A percentile compares a stretch with the other conserved stretches of the same genome.
Conservation (phyloP, 495 filamentous ascomycete species). For the Pseudoneurospora amorphoporcata region DNA sequence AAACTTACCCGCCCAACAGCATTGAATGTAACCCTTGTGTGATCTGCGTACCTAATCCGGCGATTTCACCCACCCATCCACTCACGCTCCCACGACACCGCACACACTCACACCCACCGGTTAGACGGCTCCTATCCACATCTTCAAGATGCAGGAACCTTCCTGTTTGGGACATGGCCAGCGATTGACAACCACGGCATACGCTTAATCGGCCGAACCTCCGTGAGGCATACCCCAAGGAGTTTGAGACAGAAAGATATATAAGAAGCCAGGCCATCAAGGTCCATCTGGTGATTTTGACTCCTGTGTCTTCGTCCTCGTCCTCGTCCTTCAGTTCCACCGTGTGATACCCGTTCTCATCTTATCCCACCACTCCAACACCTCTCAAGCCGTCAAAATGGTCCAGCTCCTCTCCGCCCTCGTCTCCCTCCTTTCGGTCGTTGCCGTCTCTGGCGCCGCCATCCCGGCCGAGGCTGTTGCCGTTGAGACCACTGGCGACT, state of each 20-base stretch:
- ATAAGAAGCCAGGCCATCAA: background rate
- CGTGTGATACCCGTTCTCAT: background rate
- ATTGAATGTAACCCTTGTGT: background rate
- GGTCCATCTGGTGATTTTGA: background rate
- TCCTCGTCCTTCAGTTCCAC: background rate
- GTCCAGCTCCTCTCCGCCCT: background rate
- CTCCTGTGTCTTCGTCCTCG: background rate
- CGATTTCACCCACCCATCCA: background rate
- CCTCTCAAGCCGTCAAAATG: background rate
- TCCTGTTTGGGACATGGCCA: background rate
- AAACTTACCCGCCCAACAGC: background rate
- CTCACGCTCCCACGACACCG: background rate
- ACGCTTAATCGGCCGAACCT: background rate
- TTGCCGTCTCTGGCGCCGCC: constrained; percentile 19
- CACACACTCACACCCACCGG: background rate
- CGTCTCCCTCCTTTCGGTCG: constrained; percentile 14
- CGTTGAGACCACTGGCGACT: constrained; percentile 11
- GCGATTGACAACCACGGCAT: background rate
- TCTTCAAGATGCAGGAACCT: background rate
- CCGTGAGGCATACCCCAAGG: background rate
- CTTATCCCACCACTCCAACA: background rate
- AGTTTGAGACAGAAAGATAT: background rate
- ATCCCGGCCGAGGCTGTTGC: constrained; percentile 17
- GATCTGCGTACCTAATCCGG: background rate
- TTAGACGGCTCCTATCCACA: background rate